phyloP scores from a whole-genome alignment of 148 eudicot genomes.

The Vaccinium myrtillus region DNA sequence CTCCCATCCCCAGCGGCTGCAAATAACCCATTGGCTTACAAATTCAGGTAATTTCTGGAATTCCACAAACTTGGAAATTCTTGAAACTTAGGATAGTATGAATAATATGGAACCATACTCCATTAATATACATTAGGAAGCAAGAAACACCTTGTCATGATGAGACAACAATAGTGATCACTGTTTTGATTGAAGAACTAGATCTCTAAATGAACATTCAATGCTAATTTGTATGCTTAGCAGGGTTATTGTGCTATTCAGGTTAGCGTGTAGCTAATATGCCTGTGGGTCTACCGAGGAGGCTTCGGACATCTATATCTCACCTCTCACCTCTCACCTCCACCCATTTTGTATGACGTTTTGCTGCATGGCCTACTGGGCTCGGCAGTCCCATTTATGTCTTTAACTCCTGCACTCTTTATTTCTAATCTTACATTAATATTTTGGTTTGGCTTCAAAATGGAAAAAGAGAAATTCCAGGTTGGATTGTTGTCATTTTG shows the following conservation, averaged over 20 bases:
- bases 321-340: background rate
- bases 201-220: constrained; percentile 3
- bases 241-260: constrained; percentile 6
- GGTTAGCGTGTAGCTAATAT: background rate
- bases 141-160: constrained; percentile 2
- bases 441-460: background rate
- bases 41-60: constrained; percentile 67
- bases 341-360: background rate
- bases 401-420: background rate
- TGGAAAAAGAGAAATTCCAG: background rate
- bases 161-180: background rate
- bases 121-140: background rate
- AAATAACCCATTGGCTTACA: constrained; percentile 90
- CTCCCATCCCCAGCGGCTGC: constrained; percentile 98
- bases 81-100: background rate
- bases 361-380: background rate
- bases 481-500: background rate
- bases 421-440: background rate
- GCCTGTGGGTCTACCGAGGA: background rate
- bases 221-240: background rate
- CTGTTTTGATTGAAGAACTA: background rate
- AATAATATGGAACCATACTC: background rate
- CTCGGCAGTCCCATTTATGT: background rate
- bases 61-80: background rate
- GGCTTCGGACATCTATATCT: background rate